These are phyloP conservation scores for Candida manassasensis DNA, from an alignment of 805 yeast genomes.

Conservation along the genomic window DNA sequence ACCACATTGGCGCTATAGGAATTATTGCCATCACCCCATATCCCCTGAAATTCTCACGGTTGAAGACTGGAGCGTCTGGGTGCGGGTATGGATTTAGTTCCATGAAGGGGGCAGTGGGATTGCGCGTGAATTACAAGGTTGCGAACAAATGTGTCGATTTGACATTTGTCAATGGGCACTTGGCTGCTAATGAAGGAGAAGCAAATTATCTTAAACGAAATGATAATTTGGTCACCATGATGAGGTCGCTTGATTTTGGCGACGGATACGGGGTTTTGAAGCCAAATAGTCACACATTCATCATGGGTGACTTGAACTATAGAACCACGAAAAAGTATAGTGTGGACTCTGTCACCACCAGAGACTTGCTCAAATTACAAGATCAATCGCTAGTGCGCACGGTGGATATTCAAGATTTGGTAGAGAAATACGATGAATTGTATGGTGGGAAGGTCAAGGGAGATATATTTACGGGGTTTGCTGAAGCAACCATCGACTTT, in stretches of 20 bases:
- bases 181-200: slow-evolving; percentile 75
- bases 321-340: slow-evolving; percentile 40
- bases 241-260: slow-evolving; percentile 52
- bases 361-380: slow-evolving; percentile 21
- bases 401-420: slow-evolving; percentile 15
- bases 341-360: slow-evolving; percentile 8
- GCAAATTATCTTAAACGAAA: slow-evolving; percentile 46
- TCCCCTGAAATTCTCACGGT: slow-evolving; percentile 24
- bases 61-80: slow-evolving; percentile 31
- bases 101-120: slow-evolving; percentile 70
- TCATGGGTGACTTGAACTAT: slow-evolving; percentile 86
- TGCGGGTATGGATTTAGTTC: slow-evolving; percentile 60
- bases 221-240: slow-evolving; percentile 43
- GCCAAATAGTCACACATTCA: slow-evolving; percentile 55
- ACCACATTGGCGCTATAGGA: slow-evolving; percentile 57
- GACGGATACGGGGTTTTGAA: slow-evolving; percentile 52
- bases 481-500: slow-evolving; percentile 62
- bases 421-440: slow-evolving; percentile 47
- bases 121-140: slow-evolving; percentile 40
- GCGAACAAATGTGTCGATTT: slow-evolving; percentile 26
- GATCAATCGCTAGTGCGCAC: slow-evolving; percentile 14
- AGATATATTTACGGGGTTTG: slow-evolving; percentile 55
- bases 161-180: slow-evolving; percentile 67
- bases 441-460: slow-evolving; percentile 35
- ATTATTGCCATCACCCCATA: slow-evolving; percentile 46